Percentiles rank a stretch among this genome's conserved stretches.
These are phyloP conservation scores for Albugo laibachii DNA, from an alignment of 352 stramenopile genomes.

Conservation along the genomic window DNA sequence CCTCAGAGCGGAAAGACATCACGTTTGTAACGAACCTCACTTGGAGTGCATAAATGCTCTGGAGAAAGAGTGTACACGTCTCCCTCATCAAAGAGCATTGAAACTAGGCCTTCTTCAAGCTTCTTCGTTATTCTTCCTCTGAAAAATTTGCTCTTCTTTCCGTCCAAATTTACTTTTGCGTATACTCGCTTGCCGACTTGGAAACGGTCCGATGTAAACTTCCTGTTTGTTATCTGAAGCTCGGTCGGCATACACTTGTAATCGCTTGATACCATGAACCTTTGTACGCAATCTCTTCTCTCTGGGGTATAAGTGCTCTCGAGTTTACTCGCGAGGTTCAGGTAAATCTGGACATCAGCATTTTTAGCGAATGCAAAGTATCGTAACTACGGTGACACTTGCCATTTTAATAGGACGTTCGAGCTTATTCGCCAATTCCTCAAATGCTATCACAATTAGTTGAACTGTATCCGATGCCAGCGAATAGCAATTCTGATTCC, in stretches of 20 bases:
- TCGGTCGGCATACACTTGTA: too few species aligned
- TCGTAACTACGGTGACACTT: conserved; percentile 3
- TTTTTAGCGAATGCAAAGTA: not conserved
- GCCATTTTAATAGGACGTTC: conserved; percentile 33
- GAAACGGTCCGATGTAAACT: conserved; percentile 11
- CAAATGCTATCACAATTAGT: conserved; percentile 21
- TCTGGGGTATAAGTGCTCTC: too few species aligned
- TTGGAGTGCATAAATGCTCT: too few species aligned
- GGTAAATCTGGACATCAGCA: too few species aligned
- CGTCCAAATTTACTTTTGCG: conserved; percentile 19
- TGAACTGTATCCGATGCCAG: conserved; percentile 15
- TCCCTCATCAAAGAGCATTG: conserved; percentile 32
- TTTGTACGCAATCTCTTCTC: too few species aligned
- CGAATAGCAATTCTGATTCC: conserved; percentile 18
- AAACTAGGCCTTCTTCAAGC: conserved; percentile 19
- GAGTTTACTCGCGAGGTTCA: too few species aligned
- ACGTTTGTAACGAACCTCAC: too few species aligned
- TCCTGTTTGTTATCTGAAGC: too few species aligned
- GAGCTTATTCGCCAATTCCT: conserved; percentile 19
- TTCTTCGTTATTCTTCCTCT: conserved; percentile 20
- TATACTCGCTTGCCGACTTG: conserved; percentile 15
- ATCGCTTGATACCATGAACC: too few species aligned
- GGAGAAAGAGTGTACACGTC: conserved; percentile 21
- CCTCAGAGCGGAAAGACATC: too few species aligned
- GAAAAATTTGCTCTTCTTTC: conserved; percentile 19